phyloP scores from a whole-genome alignment of 768 basidiomycete species.

The Tulasnella sp. region DNA sequence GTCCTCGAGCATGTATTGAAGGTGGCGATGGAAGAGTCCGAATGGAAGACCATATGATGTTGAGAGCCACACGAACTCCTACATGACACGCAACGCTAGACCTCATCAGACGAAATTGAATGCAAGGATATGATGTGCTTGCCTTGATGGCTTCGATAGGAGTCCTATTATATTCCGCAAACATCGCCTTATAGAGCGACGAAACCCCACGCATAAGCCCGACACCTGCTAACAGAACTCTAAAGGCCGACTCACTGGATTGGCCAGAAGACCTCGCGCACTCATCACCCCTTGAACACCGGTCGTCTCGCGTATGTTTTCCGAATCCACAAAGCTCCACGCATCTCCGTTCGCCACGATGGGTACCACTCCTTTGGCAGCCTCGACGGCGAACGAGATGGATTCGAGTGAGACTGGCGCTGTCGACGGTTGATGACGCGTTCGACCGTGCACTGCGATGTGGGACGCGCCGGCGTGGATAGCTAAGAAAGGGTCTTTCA shows the following conservation, averaged over 20 bases:
- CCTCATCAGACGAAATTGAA: neutral
- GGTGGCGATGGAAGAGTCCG: constrained; percentile 35
- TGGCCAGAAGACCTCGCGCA: constrained; percentile 36
- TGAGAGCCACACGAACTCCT: constrained; percentile 30
- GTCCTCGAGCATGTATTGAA: constrained; percentile 33
- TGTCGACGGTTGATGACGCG: constrained; percentile 33
- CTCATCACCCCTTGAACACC: constrained; percentile 36
- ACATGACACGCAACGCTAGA: neutral
- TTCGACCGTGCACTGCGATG: constrained; percentile 37
- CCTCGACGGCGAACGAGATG: constrained; percentile 34
- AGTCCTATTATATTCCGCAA: constrained; percentile 30
- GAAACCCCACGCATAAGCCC: neutral
- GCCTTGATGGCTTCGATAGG: constrained; percentile 30
- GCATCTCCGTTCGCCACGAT: constrained; percentile 37
- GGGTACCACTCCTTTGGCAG: constrained; percentile 31
- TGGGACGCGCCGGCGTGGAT: constrained; percentile 31
- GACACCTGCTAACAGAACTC: neutral
- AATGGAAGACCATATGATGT: constrained; percentile 30
- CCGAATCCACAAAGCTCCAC: constrained; percentile 30
- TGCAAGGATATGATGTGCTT: neutral
- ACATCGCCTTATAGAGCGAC: constrained; percentile 27
- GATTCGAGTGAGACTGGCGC: constrained; percentile 31
- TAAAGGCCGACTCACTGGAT: constrained; percentile 25
- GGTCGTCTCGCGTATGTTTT: constrained; percentile 27
- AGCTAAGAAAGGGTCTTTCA: constrained; percentile 18